Percentiles rank a stretch among this genome's conserved stretches.
These are phyloP conservation scores for Sclerotiophoma versabilis DNA, from an alignment of 2,329 filamentous ascomycete species.

Conservation along the genomic window DNA sequence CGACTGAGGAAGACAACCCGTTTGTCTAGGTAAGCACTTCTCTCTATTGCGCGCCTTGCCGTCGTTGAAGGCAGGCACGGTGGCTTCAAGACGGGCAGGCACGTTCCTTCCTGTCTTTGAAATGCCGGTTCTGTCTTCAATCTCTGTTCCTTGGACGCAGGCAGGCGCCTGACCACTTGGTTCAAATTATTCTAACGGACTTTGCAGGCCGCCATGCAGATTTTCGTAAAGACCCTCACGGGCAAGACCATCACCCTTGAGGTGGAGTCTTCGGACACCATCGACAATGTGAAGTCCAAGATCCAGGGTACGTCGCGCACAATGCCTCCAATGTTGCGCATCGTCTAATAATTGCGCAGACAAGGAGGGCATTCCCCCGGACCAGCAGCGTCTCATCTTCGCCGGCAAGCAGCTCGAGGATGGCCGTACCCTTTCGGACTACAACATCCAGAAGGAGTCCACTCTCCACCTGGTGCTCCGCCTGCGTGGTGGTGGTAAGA, in stretches of 20 bases:
- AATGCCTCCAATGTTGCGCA: background rate
- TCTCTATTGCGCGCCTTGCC: background rate
- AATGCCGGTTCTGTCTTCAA: background rate
- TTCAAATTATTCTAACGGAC: slow-evolving; percentile 23
- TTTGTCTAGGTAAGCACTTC: slow-evolving; percentile 62
- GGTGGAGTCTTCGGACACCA: slow-evolving; percentile 99
- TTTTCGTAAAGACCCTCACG: slow-evolving; percentile 76
- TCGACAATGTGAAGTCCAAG: slow-evolving; percentile 99
- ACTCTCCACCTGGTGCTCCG: slow-evolving; percentile 98
- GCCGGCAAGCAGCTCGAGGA: slow-evolving; percentile 99
- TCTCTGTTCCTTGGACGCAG: background rate
- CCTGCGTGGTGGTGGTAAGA: slow-evolving; percentile 91
- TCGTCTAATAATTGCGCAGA: slow-evolving; percentile 65
- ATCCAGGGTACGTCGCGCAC: slow-evolving; percentile 65
- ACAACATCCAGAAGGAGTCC: slow-evolving; percentile 99
- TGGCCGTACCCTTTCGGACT: slow-evolving; percentile 97
- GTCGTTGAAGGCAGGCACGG: background rate
- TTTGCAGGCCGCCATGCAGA: slow-evolving; percentile 53
- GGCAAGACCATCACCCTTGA: slow-evolving; percentile 99
- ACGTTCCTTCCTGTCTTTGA: background rate
- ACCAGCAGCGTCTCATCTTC: slow-evolving; percentile 99
- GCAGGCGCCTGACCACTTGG: background rate
- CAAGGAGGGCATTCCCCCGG: slow-evolving; percentile 99
- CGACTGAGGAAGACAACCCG: slow-evolving; percentile 67
- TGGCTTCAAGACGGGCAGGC: background rate